Evolutionary conservation across 1,139 yeast genomes (phyloP), one percentile per base, ranked within the genome.

Genomic region (Lodderomyces theae): DNA sequence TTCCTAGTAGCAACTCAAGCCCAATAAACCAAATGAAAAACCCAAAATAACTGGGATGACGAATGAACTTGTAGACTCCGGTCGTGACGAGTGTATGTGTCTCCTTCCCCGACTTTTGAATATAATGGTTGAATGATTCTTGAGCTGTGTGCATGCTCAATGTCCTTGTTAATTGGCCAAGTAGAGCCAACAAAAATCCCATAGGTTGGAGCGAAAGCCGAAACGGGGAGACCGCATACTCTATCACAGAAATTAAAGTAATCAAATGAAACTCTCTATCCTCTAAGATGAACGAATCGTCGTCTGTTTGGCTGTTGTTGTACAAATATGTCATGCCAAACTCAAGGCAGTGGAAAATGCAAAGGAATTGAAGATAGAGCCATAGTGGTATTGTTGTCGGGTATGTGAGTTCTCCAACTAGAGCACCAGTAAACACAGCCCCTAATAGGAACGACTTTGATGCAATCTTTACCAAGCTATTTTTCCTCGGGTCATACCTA

Each of bases 1-100:
- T 92, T 37, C 79, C 65, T 44, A 90, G 61, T 48, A 83, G 54
- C 39, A 90, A 31, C 58, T 92, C 95, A 2, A 89, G 72, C 0
- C 97, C 97, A 3, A 90, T 53, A 21, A 94, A 92, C 97, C 97
- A 94, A 78, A 88, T 82, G 56, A 82, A 90, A 59, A 86, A 92
- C 1, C 97, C 98, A 42, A 81, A 76, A 61, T 92, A 92, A 39
- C 95, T 83, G 9, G 98, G 98, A 58, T 92, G 98, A 45, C 98
- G 72, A 8, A 78, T 63, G 15, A 64, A 48, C 1, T 69, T 46
- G 60, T 92, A 92, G 3, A 92, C 67, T 0, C 97, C 98, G 6
- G 63, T 51, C 0, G 87, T 86, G 9, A 92, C 81, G 35, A 92
- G 67, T 15, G 52, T 62, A 56, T 92, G 98, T 39, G 74, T 73